phyloP scores from a whole-genome alignment of 2,329 filamentous ascomycete genomes.

The Emmonsiellopsis sp. region DNA sequence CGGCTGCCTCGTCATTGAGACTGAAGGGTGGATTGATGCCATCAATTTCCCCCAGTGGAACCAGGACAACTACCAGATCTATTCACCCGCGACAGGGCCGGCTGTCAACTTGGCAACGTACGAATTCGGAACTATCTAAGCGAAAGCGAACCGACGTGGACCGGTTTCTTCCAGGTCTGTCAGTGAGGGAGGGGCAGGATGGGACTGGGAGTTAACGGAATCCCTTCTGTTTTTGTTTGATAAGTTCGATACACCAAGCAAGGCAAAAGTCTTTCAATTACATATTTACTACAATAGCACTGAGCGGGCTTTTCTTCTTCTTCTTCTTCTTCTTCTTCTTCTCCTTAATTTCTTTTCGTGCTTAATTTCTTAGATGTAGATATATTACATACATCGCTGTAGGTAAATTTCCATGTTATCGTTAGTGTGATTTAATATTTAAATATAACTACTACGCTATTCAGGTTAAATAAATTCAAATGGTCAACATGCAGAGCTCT shows the following conservation, averaged over 20 bases:
- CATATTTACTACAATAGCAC: background rate
- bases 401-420: too few species aligned
- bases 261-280: background rate
- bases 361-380: too few species aligned
- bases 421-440: too few species aligned
- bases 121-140: conserved; percentile 32
- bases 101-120: conserved; percentile 36
- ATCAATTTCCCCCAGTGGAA: conserved; percentile 91
- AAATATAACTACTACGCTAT: too few species aligned
- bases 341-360: too few species aligned
- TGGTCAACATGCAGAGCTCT: too few species aligned
- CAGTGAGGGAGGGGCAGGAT: background rate
- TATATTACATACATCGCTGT: too few species aligned
- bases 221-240: background rate
- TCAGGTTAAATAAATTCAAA: too few species aligned
- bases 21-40: conserved; percentile 86
- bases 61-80: conserved; percentile 40
- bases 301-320: too few species aligned
- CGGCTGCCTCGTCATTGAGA: conserved; percentile 83
- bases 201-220: background rate
- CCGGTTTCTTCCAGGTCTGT: background rate
- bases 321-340: too few species aligned
- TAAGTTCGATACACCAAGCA: background rate
- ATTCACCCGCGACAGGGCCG: conserved; percentile 29
- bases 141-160: background rate